Evolutionary conservation across 306 rosid species (phyloP).

Genomic region (Glycyrrhiza uralensis): DNA sequence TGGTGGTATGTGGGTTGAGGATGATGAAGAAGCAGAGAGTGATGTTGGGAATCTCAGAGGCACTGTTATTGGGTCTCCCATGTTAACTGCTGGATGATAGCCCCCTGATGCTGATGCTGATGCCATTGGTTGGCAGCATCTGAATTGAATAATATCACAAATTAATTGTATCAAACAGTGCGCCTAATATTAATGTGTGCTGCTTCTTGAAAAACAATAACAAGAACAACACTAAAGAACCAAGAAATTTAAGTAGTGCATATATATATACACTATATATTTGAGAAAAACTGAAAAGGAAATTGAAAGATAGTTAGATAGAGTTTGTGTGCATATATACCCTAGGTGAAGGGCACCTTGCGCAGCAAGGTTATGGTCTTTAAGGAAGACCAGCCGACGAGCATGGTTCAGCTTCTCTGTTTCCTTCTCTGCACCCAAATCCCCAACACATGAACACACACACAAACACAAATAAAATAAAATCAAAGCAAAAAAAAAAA

Average conservation of each 20-base stretch:
- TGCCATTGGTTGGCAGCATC: slow-evolving; percentile 69
- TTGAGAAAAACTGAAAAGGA: neutral
- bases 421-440: slow-evolving; percentile 97
- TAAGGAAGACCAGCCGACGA: slow-evolving; percentile 84
- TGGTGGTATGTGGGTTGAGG: slow-evolving; percentile 39
- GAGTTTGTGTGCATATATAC: no score
- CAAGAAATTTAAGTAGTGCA: no score
- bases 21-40: slow-evolving; percentile 65
- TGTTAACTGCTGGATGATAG: slow-evolving; percentile 44
- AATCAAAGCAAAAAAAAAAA: slow-evolving; percentile 3
- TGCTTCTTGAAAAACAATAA: neutral
- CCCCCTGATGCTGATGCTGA: slow-evolving; percentile 39
- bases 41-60: slow-evolving; percentile 67
- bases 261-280: no score
- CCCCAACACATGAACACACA: neutral
- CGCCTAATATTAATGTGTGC: neutral
- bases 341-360: slow-evolving; percentile 62
- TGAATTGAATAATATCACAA: slow-evolving; percentile 14
- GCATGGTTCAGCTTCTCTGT: slow-evolving; percentile 87
- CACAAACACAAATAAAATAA: slow-evolving; percentile 8
- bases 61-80: slow-evolving; percentile 52
- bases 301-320: no score
- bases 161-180: neutral
- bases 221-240: neutral
- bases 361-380: slow-evolving; percentile 54